A percentile compares a stretch with the other conserved stretches of the same genome.
Conservation (phyloP, 768 basidiomycete genomes). For the Kwoniella heveanensis region DNA sequence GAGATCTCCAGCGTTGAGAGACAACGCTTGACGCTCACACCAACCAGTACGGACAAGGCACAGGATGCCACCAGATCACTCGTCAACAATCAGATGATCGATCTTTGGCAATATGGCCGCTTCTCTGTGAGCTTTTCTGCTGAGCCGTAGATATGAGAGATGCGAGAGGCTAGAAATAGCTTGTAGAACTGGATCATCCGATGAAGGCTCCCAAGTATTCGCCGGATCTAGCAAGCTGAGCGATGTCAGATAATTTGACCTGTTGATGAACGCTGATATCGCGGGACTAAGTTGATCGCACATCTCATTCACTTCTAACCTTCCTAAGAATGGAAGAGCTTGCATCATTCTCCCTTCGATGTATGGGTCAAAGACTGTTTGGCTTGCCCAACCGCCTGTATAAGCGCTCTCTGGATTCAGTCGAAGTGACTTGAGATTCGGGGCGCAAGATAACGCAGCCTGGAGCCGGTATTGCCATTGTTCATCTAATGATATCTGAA, state of each 20-base stretch:
- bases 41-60: too few relatives aligned
- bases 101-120: too few relatives aligned
- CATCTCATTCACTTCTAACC: slow-evolving; percentile 28
- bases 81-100: too few relatives aligned
- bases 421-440: slow-evolving; percentile 17
- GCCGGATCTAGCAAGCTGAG: slow-evolving; percentile 17
- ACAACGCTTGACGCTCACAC: too few relatives aligned
- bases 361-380: neutral
- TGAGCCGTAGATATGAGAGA: neutral
- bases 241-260: neutral
- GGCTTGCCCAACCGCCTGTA: slow-evolving; percentile 29
- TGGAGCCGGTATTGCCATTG: slow-evolving; percentile 24
- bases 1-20: too few relatives aligned
- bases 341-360: neutral
- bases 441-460: slow-evolving; percentile 4
- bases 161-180: neutral
- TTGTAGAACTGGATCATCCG: neutral
- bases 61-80: too few relatives aligned
- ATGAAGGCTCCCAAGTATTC: slow-evolving; percentile 15
- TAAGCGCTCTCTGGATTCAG: slow-evolving; percentile 13
- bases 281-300: neutral
- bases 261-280: slow-evolving; percentile 7
- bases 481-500: slow-evolving; percentile 14
- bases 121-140: neutral
- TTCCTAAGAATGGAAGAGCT: slow-evolving; percentile 3